These are phyloP conservation scores for Chaetomidium leptoderma DNA, from an alignment of 495 filamentous ascomycete species.

Conservation along the genomic window DNA sequence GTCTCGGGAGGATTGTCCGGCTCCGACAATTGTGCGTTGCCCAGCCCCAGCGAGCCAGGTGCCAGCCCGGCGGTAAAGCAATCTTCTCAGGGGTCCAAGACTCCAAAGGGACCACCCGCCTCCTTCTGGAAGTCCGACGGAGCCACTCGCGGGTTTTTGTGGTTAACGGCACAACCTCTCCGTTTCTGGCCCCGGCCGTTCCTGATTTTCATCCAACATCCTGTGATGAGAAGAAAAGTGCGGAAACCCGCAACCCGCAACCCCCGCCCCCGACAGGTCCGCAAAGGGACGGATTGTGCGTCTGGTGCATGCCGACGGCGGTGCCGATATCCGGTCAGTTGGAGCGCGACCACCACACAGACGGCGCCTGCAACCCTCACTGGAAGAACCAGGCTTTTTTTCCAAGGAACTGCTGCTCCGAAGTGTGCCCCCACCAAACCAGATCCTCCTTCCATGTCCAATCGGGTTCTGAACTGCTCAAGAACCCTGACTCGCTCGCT, in stretches of 20 bases:
- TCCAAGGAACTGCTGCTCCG: background rate
- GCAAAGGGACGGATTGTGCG: background rate
- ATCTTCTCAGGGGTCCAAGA: background rate
- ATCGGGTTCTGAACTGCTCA: background rate
- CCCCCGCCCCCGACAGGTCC: background rate
- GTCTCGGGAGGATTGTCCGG: conserved; percentile 7
- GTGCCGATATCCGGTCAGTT: conserved; percentile 22
- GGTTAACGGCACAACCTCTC: background rate
- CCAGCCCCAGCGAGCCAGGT: no score
- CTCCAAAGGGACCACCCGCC: background rate
- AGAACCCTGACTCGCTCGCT: background rate
- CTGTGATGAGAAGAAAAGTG: background rate
- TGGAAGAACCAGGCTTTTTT: background rate
- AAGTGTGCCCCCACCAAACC: background rate
- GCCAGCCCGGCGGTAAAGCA: conserved; percentile 1
- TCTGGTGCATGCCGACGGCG: background rate
- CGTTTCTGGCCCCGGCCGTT: background rate
- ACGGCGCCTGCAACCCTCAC: background rate
- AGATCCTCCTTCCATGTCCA: background rate
- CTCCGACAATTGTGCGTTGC: conserved; percentile 11
- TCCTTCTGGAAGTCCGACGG: background rate
- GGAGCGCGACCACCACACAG: background rate
- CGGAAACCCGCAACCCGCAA: background rate
- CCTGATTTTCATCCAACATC: no score
- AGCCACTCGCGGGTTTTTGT: background rate